Evolutionary conservation across 2,329 filamentous ascomycete genomes (phyloP), one percentile per base, ranked within the genome.

Genomic region (Apiospora hydei): DNA sequence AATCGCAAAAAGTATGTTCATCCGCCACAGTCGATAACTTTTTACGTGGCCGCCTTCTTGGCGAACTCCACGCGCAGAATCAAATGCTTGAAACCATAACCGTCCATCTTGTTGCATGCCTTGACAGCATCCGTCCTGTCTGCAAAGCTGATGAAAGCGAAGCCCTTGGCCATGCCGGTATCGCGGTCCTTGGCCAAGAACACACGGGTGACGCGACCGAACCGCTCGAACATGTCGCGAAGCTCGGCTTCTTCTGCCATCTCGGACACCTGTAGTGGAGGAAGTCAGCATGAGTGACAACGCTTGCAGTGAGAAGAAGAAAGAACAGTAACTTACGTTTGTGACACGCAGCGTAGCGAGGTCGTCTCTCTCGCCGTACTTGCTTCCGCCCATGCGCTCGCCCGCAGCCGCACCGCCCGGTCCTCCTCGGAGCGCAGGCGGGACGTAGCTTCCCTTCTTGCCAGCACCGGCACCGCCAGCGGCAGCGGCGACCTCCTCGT

Each of bases 171-270:
- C 82, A 96, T 87, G 74, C 95, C 94, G 53, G 96, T 99, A 80
- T 99, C 96, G 82, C 96, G 89, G 86, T 99, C 96, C 89, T 98
- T 98, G 79, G 96, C 96, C 80, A 99, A 85, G 89, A 99, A 99
- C 69, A 99, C 96, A 83, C 96, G 92, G 72, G 96, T 98, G 81
- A 99, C 96, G 77, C 95, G 94, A 81, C 96, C 96, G 83, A 96
- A 98, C 77, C 96, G 91, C 87, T 97, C 95, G 88, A 99, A 99
- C 91, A 99, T 95, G 83, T 98, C 95, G 82, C 96, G 94, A 77
- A 99, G 89, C 84, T 99, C 96, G 82, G 90, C 87, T 85, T 99
- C 96, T 84, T 99, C 96, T 76, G 96, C 96, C 88, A 98, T 93
- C 84, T 99, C 96, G 83, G 94, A 97, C 75, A 98, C 94, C 94